Conservation (phyloP, 805 yeast species). For the Sugiyamaella valdiviana region DNA sequence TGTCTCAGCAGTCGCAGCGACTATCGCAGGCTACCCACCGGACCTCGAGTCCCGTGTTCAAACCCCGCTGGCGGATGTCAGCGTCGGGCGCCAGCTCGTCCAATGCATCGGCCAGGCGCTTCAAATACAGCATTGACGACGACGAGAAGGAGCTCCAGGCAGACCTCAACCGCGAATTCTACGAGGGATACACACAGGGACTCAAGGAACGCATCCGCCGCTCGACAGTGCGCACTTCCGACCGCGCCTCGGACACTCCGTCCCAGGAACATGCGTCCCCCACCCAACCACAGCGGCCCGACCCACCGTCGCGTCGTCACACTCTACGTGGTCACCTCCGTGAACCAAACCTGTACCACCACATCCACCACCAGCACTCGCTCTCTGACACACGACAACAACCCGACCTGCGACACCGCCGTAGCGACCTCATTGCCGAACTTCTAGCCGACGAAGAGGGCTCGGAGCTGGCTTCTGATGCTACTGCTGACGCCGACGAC, state of each 20-base stretch:
- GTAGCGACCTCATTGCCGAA: conserved; percentile 14
- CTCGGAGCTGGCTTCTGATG: conserved; percentile 5
- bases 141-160: conserved; percentile 66
- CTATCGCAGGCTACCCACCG: neutral
- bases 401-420: conserved; percentile 11
- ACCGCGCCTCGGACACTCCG: no score
- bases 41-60: neutral
- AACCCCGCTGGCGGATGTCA: conserved; percentile 10
- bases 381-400: neutral
- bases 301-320: neutral
- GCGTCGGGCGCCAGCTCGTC: conserved; percentile 1
- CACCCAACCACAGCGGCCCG: neutral
- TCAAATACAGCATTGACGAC: conserved; percentile 73
- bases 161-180: conserved; percentile 51
- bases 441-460: conserved; percentile 8
- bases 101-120: conserved; percentile 11
- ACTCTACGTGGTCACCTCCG: neutral
- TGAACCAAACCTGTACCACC: neutral
- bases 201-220: conserved; percentile 38
- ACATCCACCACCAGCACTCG: neutral
- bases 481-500: conserved; percentile 2
- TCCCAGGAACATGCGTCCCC: conserved; percentile 1
- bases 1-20: neutral
- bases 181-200: conserved; percentile 72
- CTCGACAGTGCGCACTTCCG: conserved; percentile 2